phyloP scores from a whole-genome alignment of 1,139 yeast genomes.

The Schizosaccharomyces versatilis region DNA sequence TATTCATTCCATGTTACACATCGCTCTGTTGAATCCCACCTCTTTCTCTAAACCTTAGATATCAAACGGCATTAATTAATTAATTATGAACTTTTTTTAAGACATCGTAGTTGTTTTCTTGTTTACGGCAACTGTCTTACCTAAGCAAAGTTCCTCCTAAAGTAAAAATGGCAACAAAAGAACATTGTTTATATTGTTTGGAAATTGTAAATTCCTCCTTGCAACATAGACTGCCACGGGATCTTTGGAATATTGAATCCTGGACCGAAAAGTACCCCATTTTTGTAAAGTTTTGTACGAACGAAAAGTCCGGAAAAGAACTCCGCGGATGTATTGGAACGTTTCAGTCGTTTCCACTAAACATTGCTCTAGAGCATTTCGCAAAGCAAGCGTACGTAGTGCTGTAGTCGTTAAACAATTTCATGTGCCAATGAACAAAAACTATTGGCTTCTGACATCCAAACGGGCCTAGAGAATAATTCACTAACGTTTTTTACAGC shows the following conservation, averaged over 20 bases:
- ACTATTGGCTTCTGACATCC: not conserved
- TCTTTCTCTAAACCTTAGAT: no score
- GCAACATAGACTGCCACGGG: constrained; percentile 18
- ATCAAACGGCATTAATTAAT: no score
- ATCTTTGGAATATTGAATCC: not conserved
- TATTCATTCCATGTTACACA: no score
- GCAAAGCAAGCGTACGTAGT: constrained; percentile 32
- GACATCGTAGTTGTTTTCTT: no score
- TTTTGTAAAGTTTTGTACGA: constrained; percentile 69
- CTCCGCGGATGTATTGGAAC: constrained; percentile 91
- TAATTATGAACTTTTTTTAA: no score
- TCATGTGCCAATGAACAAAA: not conserved
- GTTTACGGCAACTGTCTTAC: no score
- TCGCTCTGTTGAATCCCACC: no score
- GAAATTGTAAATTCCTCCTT: constrained; percentile 23
- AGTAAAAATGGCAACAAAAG: not conserved
- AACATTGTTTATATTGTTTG: constrained; percentile 17
- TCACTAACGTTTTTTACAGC: constrained; percentile 11
- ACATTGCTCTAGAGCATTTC: constrained; percentile 38
- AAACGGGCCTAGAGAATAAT: not conserved
- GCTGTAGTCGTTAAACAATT: not conserved
- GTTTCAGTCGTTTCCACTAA: constrained; percentile 30
- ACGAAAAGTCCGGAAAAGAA: constrained; percentile 19
- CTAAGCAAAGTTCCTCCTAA: no score
- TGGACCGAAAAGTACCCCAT: constrained; percentile 28